phyloP scores from a whole-genome alignment of 2,329 filamentous ascomycete genomes.

The Diaporthe sp. region DNA sequence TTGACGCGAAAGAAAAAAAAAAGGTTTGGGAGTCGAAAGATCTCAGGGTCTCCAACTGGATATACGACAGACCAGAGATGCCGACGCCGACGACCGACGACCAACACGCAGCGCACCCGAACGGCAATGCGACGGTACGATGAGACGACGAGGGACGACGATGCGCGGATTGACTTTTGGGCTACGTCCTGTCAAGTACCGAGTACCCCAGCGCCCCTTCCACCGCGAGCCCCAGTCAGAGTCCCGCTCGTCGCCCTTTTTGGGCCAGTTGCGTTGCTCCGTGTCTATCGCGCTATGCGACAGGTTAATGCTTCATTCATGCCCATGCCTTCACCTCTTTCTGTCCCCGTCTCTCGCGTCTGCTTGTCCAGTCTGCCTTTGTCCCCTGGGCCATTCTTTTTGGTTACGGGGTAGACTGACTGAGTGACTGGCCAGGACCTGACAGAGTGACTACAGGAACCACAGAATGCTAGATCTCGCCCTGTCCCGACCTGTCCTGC shows the following conservation, averaged over 20 bases:
- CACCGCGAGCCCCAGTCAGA: conserved; percentile 7
- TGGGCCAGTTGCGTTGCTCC: conserved; percentile 4
- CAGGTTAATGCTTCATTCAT: conserved; percentile 29
- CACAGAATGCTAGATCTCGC: conserved; percentile 19
- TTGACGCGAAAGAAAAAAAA: neutral
- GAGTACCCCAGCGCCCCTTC: conserved; percentile 8
- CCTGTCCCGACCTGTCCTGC: conserved; percentile 13
- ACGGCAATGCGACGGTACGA: neutral
- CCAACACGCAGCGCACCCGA: neutral
- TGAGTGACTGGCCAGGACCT: neutral
- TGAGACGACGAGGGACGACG: neutral
- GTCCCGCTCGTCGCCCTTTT: conserved; percentile 22
- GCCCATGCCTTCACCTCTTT: neutral
- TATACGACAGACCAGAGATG: conserved; percentile 4
- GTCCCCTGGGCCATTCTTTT: neutral
- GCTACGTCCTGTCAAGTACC: conserved; percentile 23
- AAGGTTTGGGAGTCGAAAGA: neutral
- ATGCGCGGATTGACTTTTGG: conserved; percentile 10
- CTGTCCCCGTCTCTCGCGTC: too few relatives aligned
- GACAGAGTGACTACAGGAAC: neutral
- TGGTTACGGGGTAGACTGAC: too few relatives aligned
- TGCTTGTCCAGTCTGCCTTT: neutral
- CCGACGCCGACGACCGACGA: neutral
- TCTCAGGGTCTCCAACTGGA: conserved; percentile 4
- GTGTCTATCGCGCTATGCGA: conserved; percentile 27